Percentiles rank a stretch among this genome's conserved stretches.
Evolutionary conservation across 2,329 filamentous ascomycete species (phyloP).

Genomic region (Pseudohalonectria lignicola): DNA sequence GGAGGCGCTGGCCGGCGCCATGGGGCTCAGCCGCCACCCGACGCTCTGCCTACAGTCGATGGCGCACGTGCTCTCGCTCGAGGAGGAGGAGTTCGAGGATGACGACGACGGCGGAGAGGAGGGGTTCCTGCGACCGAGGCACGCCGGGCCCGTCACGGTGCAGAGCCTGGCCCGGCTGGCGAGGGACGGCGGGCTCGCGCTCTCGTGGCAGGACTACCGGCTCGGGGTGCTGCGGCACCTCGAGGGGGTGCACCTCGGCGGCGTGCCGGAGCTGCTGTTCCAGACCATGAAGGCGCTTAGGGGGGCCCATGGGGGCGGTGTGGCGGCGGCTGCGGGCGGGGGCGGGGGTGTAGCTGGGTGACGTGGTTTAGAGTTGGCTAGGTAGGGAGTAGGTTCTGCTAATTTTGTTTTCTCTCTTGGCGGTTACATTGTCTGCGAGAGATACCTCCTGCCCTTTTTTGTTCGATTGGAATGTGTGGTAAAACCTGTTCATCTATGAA

Average conservation of each 20-base stretch:
- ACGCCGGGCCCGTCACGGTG: conserved; percentile 61
- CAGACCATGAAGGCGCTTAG: conserved; percentile 71
- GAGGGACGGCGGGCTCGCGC: conserved; percentile 50
- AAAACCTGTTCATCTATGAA: too few relatives aligned
- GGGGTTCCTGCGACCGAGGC: conserved; percentile 23
- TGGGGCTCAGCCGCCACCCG: conserved; percentile 32
- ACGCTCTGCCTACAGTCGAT: conserved; percentile 44
- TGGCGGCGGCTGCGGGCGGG: too few relatives aligned
- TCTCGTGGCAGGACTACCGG: conserved; percentile 67
- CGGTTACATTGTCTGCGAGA: background rate
- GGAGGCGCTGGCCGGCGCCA: background rate
- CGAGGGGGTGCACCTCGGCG: conserved; percentile 50
- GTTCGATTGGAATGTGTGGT: too few relatives aligned
- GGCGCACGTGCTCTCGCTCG: conserved; percentile 40
- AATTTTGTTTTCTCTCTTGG: background rate
- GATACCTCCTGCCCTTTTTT: too few relatives aligned
- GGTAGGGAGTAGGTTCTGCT: background rate
- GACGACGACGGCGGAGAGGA: conserved; percentile 12
- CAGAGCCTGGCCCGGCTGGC: conserved; percentile 51
- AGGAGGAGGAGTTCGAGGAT: conserved; percentile 39
- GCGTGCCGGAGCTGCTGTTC: conserved; percentile 63
- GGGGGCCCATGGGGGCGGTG: too few relatives aligned
- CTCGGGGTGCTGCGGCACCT: conserved; percentile 60
- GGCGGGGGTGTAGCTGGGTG: too few relatives aligned
- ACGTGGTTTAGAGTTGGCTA: background rate